Evolutionary conservation across 306 rosid genomes (phyloP).

Genomic region (Elaeagnus macrophylla): DNA sequence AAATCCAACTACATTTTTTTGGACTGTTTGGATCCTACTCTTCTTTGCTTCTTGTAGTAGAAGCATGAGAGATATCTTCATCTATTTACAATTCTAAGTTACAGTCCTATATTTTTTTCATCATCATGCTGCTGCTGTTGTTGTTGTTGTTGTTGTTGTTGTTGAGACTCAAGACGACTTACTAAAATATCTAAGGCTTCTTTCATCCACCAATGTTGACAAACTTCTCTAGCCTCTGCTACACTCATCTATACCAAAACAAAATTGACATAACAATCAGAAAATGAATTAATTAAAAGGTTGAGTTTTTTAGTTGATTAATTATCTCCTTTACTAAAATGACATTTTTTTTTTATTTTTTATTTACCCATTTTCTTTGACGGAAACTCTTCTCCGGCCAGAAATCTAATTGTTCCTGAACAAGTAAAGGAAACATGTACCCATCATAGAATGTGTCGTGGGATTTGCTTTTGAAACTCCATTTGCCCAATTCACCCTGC

Average conservation of each 20-base stretch:
- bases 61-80: neutral
- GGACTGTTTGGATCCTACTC: too few species aligned
- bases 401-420: conserved; percentile 65
- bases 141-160: too few species aligned
- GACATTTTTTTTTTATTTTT: too few species aligned
- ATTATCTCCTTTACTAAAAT: neutral
- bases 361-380: conserved; percentile 62
- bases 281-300: too few species aligned
- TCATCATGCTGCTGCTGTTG: conserved; percentile 17
- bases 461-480: conserved; percentile 90
- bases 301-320: neutral
- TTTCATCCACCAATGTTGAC: conserved; percentile 96
- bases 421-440: conserved; percentile 85
- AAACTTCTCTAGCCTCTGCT: conserved; percentile 61
- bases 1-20: too few species aligned
- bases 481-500: conserved; percentile 68
- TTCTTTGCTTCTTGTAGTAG: too few species aligned
- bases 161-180: conserved; percentile 39
- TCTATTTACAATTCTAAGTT: conserved; percentile 30
- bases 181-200: conserved; percentile 72
- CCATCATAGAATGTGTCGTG: conserved; percentile 67
- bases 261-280: neutral
- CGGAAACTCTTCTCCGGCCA: conserved; percentile 87
- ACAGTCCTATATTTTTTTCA: conserved; percentile 14
- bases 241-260: conserved; percentile 53